Percentiles rank a stretch among this genome's conserved stretches.
phyloP scores from a whole-genome alignment of 345 rosid genomes.

The Nasturtium officinale region DNA sequence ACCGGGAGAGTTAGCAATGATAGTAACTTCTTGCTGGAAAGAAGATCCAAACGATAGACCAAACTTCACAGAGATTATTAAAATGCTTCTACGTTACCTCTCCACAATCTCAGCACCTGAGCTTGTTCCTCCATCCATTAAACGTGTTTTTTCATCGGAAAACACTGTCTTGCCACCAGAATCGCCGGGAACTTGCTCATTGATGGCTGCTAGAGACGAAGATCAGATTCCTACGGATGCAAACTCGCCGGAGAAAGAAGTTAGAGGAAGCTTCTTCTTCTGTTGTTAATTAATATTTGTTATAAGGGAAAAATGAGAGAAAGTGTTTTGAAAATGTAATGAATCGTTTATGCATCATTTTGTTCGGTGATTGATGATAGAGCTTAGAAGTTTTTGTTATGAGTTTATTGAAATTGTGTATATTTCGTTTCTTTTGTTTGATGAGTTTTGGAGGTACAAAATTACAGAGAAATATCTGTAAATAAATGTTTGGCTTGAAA shows the following conservation, averaged over 20 bases:
- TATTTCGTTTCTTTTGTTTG: neutral
- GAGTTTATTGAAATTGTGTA: neutral
- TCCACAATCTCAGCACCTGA: constrained; percentile 58
- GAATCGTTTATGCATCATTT: neutral
- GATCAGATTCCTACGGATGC: constrained; percentile 29
- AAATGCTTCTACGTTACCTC: constrained; percentile 71
- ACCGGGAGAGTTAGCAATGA: constrained; percentile 74
- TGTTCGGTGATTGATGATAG: neutral
- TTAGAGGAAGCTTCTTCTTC: constrained; percentile 76
- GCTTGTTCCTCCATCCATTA: constrained; percentile 55
- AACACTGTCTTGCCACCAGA: constrained; percentile 76
- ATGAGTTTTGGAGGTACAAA: neutral
- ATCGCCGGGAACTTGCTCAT: constrained; percentile 84
- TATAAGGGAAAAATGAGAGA: neutral
- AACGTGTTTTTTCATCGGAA: constrained; percentile 52
- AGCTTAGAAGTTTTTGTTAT: constrained; percentile 1
- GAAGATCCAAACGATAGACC: constrained; percentile 92
- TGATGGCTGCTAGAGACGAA: constrained; percentile 65
- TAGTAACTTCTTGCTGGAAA: constrained; percentile 90
- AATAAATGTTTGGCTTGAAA: neutral
- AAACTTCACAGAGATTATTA: constrained; percentile 77
- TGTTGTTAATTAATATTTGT: constrained; percentile 36
- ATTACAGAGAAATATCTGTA: neutral
- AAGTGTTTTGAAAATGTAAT: constrained; percentile 1
- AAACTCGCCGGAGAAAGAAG: constrained; percentile 40